Evolutionary conservation across 139 green algal species (phyloP).

Genomic region (Asterochloris erici): DNA sequence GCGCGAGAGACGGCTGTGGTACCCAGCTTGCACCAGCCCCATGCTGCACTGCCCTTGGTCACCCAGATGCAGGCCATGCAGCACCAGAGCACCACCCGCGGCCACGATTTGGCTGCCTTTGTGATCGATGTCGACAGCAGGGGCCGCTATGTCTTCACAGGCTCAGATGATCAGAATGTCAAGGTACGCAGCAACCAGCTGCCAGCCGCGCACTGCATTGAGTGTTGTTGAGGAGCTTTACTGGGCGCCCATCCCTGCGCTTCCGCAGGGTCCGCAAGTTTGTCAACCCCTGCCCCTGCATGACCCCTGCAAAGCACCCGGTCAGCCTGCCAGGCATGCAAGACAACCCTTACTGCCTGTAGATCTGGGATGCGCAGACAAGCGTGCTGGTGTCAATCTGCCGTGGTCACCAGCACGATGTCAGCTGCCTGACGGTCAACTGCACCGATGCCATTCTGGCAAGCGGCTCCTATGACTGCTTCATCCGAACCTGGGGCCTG

Average conservation of each 20-base stretch:
- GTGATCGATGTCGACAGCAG: conserved; percentile 57
- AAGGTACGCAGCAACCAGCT: conserved; percentile 52
- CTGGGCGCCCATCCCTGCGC: no score
- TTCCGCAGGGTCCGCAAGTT: neutral
- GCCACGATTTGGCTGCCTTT: conserved; percentile 72
- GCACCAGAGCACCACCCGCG: conserved; percentile 60
- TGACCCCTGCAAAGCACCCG: neutral
- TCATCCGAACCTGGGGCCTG: conserved; percentile 68
- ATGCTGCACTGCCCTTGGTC: neutral
- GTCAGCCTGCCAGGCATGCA: neutral
- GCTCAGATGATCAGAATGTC: conserved; percentile 77
- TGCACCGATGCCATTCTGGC: conserved; percentile 51
- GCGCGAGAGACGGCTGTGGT: neutral
- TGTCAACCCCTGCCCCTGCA: no score
- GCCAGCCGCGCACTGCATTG: neutral
- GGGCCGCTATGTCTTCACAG: conserved; percentile 63
- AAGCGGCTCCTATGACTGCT: conserved; percentile 49
- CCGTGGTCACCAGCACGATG: conserved; percentile 55
- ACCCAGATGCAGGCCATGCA: conserved; percentile 17
- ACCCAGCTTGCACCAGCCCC: conserved; percentile 17
- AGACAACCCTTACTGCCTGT: neutral
- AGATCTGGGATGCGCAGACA: conserved; percentile 69
- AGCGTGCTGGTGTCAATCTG: conserved; percentile 54
- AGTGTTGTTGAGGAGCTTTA: neutral
- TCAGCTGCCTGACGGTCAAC: conserved; percentile 67